Percentiles rank a stretch among this genome's conserved stretches.
Conservation (phyloP, 306 rosid species). For the Inga leiocalycina region DNA sequence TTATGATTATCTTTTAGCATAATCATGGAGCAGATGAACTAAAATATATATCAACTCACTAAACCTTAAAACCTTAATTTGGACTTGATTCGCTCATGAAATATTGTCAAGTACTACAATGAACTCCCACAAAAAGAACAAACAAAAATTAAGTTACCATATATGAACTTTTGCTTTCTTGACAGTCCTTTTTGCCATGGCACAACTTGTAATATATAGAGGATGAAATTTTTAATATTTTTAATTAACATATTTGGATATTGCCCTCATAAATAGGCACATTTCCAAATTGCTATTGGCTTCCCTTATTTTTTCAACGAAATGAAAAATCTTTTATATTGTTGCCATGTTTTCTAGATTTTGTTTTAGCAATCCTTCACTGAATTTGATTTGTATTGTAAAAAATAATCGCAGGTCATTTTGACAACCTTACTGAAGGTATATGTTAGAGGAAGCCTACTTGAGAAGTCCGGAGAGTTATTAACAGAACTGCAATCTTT, state of each 20-base stretch:
- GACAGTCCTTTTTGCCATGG: neutral
- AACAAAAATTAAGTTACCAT: neutral
- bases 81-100: neutral
- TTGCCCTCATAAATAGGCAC: neutral
- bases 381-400: slow-evolving; percentile 13
- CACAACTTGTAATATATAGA: slow-evolving; percentile 8
- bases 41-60: neutral
- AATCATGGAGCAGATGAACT: neutral
- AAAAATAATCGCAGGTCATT: no score
- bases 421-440: no score
- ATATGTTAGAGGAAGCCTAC: no score
- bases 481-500: slow-evolving; percentile 66
- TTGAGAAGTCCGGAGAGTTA: slow-evolving; percentile 73
- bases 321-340: neutral
- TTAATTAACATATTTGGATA: neutral
- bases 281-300: neutral
- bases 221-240: neutral
- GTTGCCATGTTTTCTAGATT: slow-evolving; percentile 13
- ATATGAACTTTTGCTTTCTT: neutral
- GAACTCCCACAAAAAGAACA: neutral
- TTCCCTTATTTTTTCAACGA: neutral
- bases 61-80: neutral
- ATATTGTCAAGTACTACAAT: neutral
- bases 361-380: neutral
- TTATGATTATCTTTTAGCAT: neutral